Evolutionary conservation across 2,329 filamentous ascomycete genomes (phyloP), one percentile per base, ranked within the genome.

Genomic region (Macroventuria anomochaeta): DNA sequence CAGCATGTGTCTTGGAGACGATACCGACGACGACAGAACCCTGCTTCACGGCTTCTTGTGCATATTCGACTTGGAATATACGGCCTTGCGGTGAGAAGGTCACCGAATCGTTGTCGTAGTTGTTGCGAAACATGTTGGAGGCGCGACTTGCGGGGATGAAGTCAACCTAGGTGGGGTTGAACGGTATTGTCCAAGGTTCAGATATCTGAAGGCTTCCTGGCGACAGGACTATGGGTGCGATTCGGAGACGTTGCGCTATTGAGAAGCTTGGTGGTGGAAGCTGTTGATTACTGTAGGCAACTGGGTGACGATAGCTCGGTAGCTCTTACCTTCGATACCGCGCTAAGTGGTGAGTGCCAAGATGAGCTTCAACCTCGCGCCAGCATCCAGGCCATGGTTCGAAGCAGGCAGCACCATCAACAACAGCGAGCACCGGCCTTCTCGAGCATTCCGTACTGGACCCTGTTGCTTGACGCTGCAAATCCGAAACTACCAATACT

Each of bases 21-120:
- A 99, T 86, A 62, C 95, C 95, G 57, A 99, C 95, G 43, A 97
- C 95, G 28, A 97, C 95, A 55, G 93, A 97, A 75, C 95, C 95
- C 79, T 97, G 95, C 85, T 97, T 99, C 67, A 99, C 95, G 64
- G 95, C 95, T 83, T 99, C 95, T 76, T 90, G 90, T 70, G 95
- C 95, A 85, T 99, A 99, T 79, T 99, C 95, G 71, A 99, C 96
- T 79, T 99, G 95, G 80, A 99, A 99, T 83, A 99, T 97, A 75
- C 95, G 91, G 75, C 95, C 95, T 83, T 99, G 95, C 61, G 95
- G 95, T 70, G 95, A 99, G 87, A 97, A 99, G 80, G 95, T 99
- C 80, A 97, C 93, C 61, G 93, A 96, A 80, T 99, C 95, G 87
- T 99, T 99, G 83, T 99, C 95, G 85, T 99, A 99, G 81, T 97